phyloP scores from a whole-genome alignment of 345 rosid genomes.

The Eucalyptus sideroxylon region DNA sequence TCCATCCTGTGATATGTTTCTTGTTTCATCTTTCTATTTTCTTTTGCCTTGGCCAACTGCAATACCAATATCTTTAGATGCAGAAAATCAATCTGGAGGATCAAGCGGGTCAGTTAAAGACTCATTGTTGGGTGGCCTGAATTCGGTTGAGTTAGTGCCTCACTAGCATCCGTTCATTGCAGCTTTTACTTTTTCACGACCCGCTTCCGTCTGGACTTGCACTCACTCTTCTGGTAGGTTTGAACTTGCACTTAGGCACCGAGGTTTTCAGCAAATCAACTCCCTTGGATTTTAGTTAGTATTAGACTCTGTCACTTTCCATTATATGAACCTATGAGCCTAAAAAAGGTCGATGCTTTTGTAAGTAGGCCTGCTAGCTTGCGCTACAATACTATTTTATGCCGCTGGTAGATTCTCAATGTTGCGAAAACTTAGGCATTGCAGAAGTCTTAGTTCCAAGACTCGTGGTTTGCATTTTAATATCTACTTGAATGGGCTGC shows the following conservation, averaged over 20 bases:
- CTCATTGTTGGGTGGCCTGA: background rate
- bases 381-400: background rate
- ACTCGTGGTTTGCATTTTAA: background rate
- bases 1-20: constrained; percentile 10
- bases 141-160: background rate
- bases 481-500: background rate
- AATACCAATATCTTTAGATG: background rate
- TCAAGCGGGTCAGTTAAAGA: background rate
- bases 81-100: background rate
- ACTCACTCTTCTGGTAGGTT: background rate
- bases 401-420: background rate
- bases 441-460: background rate
- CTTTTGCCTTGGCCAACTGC: background rate
- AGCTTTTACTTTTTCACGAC: background rate
- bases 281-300: background rate
- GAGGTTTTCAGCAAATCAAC: background rate
- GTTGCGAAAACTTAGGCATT: background rate
- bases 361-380: background rate
- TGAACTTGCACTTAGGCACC: background rate
- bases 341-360: background rate
- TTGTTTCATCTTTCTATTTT: background rate
- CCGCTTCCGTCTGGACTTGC: background rate
- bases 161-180: background rate
- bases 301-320: background rate
- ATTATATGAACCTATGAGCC: background rate